Evolutionary conservation across 345 rosid genomes (phyloP).

Genomic region (Rhizophora mangle): DNA sequence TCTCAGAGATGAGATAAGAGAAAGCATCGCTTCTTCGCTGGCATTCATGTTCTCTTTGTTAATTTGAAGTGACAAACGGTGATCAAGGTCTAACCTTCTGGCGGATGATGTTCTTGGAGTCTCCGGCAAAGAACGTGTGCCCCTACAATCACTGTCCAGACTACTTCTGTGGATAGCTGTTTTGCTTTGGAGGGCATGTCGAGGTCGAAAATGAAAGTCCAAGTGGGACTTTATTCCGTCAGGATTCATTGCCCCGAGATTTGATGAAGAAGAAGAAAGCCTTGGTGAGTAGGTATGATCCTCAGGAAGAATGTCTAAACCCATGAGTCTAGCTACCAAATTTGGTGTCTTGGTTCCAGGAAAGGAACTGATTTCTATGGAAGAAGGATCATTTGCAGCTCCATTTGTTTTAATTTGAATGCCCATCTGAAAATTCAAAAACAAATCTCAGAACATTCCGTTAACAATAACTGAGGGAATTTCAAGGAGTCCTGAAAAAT

Average conservation of each 20-base stretch:
- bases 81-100: conserved; percentile 70
- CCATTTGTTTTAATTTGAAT: conserved; percentile 65
- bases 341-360: conserved; percentile 78
- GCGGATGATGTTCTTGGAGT: conserved; percentile 77
- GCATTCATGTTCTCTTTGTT: conserved; percentile 55
- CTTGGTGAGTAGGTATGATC: conserved; percentile 36
- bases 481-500: conserved; percentile 4
- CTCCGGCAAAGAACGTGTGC: conserved; percentile 73
- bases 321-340: conserved; percentile 89
- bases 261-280: conserved; percentile 31
- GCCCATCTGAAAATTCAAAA: conserved; percentile 45
- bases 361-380: conserved; percentile 55
- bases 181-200: conserved; percentile 30
- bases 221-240: conserved; percentile 12
- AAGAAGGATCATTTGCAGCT: conserved; percentile 29
- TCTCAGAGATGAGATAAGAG: conserved; percentile 39
- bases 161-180: conserved; percentile 24
- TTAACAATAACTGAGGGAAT: conserved; percentile 12
- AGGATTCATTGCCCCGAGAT: conserved; percentile 25
- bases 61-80: conserved; percentile 71
- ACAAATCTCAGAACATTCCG: conserved; percentile 17
- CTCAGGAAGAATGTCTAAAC: conserved; percentile 85
- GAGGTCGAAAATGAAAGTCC: conserved; percentile 17
- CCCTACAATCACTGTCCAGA: conserved; percentile 37
- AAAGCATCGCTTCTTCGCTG: conserved; percentile 33